Evolutionary conservation across 768 basidiomycete species (phyloP).

Genomic region (Calocera cornea): DNA sequence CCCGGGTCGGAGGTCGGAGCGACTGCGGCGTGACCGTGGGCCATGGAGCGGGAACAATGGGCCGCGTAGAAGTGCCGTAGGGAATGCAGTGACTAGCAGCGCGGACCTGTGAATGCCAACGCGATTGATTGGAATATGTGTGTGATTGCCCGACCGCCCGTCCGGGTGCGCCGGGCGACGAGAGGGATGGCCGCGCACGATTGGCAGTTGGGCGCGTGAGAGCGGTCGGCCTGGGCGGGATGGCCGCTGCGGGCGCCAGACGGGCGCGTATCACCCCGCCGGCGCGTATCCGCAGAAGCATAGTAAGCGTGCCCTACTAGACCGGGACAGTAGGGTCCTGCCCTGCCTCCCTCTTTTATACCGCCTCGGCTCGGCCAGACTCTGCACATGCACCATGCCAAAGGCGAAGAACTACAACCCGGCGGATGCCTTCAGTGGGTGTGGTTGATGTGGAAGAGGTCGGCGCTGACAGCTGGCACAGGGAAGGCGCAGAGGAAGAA

Average conservation of each 20-base stretch:
- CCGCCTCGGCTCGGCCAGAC: neutral
- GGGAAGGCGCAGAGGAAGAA: slow-evolving; percentile 89
- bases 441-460: neutral
- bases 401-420: slow-evolving; percentile 83
- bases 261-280: neutral
- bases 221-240: too few relatives aligned
- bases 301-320: too few relatives aligned
- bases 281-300: neutral
- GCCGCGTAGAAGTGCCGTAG: too few relatives aligned
- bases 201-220: neutral
- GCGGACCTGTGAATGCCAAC: too few relatives aligned
- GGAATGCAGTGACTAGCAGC: too few relatives aligned
- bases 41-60: too few relatives aligned
- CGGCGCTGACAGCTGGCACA: slow-evolving; percentile 22
- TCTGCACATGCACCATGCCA: slow-evolving; percentile 37
- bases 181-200: neutral
- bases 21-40: too few relatives aligned
- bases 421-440: slow-evolving; percentile 82
- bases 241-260: neutral
- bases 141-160: too few relatives aligned
- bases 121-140: too few relatives aligned
- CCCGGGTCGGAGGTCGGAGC: too few relatives aligned
- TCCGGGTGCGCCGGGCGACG: too few relatives aligned
- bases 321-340: too few relatives aligned
- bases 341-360: neutral